Conservation (phyloP, 768 basidiomycete species). For the Sistotremastrum niveocremeum region DNA sequence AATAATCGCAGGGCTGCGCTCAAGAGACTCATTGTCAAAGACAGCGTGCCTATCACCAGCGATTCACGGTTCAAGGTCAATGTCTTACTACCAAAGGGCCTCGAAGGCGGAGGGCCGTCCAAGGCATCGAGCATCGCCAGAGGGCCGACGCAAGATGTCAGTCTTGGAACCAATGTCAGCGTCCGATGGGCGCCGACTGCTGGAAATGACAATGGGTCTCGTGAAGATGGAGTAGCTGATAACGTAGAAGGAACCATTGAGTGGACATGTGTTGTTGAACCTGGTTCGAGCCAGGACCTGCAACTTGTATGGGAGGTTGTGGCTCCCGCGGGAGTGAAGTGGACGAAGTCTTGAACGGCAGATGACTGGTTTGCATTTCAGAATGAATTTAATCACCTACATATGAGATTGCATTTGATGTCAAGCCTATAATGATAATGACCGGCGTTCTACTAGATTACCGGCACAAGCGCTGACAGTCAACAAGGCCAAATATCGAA, state of each 20-base stretch:
- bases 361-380: too few relatives aligned
- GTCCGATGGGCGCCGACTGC: neutral
- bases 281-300: conserved; percentile 29
- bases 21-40: conserved; percentile 7
- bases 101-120: neutral
- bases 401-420: too few relatives aligned
- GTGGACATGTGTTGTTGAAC: conserved; percentile 34
- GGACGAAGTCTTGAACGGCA: neutral
- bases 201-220: conserved; percentile 22
- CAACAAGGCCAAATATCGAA: too few relatives aligned
- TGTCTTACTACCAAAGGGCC: conserved; percentile 7
- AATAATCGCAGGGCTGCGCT: conserved; percentile 7
- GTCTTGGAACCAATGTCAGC: neutral
- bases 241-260: conserved; percentile 33
- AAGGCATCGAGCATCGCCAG: neutral
- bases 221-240: conserved; percentile 3
- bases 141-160: neutral
- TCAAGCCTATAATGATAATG: too few relatives aligned
- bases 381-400: too few relatives aligned
- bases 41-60: conserved; percentile 9
- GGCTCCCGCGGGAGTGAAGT: conserved; percentile 17
- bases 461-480: too few relatives aligned
- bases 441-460: too few relatives aligned
- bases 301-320: conserved; percentile 42
- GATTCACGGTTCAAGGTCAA: conserved; percentile 10